Evolutionary conservation across 352 stramenopile species (phyloP), one percentile per base, ranked within the genome.

Genomic region (Phytopythium litorale): DNA sequence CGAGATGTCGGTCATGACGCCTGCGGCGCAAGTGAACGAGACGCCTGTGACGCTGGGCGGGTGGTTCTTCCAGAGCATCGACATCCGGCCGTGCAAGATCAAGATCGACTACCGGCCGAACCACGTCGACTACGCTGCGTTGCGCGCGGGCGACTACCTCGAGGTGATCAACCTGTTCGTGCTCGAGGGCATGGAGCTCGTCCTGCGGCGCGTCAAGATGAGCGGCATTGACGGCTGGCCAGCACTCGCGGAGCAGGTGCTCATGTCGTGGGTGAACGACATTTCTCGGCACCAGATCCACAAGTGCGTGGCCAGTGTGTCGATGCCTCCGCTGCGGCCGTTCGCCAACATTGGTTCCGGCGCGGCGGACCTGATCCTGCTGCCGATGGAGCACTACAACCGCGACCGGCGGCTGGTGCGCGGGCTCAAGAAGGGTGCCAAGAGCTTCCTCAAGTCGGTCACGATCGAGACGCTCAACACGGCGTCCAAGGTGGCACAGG

Each of bases 161-260:
- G 87, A 96, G 72, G 86, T 96, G 56, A 94, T 96, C 63, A 96
- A 96, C 37, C 54, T 96, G 32, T 96, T 96, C 49, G 86, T 94
- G 28, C 64, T 96, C 13, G 87, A 96, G 68, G 86, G 81, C 25
- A 96, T 96, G 87, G 87, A 96, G 64, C 64, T 96, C 33, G 78
- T 94, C 9, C 81, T 96, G 59, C 84, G 84, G 30, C 86, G 84
- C 15, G 87, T 95, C 11, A 88, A 91, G 62, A 87, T 92, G 68
- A 93, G 78, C 56, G 87, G 87, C 4, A 65, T 96, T 18, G 78
- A 92, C 62, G 84, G 83, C 8, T 96, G 85, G 87, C 70, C 66
- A 7, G 82, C 82, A 23, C 57, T 95, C 12, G 73, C 72, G 3
- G 84, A 96, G 58, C 72, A 89, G 25, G 81, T 92, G 35, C 65